Base-by-base conservation (phyloP, 2,329 filamentous ascomycete species). In the Hysterium pulicare region DNA sequence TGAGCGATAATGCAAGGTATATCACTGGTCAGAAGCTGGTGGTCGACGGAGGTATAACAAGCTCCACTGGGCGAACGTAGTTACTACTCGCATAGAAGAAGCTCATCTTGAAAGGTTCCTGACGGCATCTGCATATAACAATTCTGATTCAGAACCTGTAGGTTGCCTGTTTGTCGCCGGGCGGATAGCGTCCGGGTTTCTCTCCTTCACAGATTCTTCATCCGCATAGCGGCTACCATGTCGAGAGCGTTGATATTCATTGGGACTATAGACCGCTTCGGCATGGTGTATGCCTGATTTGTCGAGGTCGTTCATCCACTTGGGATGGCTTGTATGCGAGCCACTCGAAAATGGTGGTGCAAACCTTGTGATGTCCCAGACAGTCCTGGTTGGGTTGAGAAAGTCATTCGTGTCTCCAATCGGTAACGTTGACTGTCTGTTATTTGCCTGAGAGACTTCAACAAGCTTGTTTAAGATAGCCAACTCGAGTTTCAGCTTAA, bases 401-500 rank as follows among this genome's bases (percentile, higher is more conserved):
- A 28, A 28, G 13, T 28, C 24, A 8, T 28, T 28, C 24, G 24
- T 13, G 24, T 28, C 24, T 28, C 24, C 24, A 28, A 28, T 8
- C 7, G 24, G 7, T 13, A 28, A 13, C 13, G 24, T 28, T 13
- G 24, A 28, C 7, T 7, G 8, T 28, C 7, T 13, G 13, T 28
- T 28, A 13, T 7, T 28, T 28, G 24, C 7, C 24, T 28, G 24
- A 28, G 24, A 28, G 35, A 55, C 39, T 16, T 54, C 48, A 15
- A 70, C 62, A 7, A 72, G 51, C 11, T 63, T 61, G 38, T 75
- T 68, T 20, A 81, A 59, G 40, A 81, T 70, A n/a, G 72, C 70
- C 44, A 73, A 69, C 53, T 79, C 78, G 11, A 77, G 64, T 49
- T 76, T 74, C 30, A 76, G 59, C 50, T 71, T 71, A 37, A 70